Evolutionary conservation across 2,329 filamentous ascomycete species (phyloP).

Genomic region (Celoporthe dispersa): DNA sequence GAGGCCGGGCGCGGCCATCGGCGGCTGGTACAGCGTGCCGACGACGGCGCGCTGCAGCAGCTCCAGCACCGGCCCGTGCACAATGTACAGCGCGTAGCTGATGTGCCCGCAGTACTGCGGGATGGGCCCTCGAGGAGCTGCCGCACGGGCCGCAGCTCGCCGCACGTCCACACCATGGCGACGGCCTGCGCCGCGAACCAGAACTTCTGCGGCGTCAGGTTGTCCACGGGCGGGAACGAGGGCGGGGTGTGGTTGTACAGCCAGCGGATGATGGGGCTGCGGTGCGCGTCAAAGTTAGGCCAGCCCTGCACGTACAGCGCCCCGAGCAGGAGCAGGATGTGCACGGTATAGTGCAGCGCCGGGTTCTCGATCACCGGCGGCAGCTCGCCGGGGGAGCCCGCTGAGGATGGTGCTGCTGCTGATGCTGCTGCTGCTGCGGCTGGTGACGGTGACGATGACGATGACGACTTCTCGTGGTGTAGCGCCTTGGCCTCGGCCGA

Average conservation of each 20-base stretch:
- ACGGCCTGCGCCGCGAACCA: slow-evolving; percentile 44
- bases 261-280: slow-evolving; percentile 40
- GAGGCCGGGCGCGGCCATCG: slow-evolving; percentile 32
- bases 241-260: slow-evolving; percentile 41
- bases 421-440: neutral
- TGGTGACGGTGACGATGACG: neutral
- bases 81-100: slow-evolving; percentile 62
- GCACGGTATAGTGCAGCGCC: slow-evolving; percentile 30
- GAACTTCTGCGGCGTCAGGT: slow-evolving; percentile 42
- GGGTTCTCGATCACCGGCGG: slow-evolving; percentile 25
- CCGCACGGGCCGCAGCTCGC: slow-evolving; percentile 41
- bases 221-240: slow-evolving; percentile 40
- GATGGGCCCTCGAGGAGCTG: slow-evolving; percentile 49
- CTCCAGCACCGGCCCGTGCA: slow-evolving; percentile 57
- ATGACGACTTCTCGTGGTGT: slow-evolving; percentile 22
- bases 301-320: slow-evolving; percentile 45
- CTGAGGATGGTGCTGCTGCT: slow-evolving; percentile 12
- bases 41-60: slow-evolving; percentile 40
- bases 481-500: slow-evolving; percentile 33
- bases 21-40: slow-evolving; percentile 34
- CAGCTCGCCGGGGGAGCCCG: slow-evolving; percentile 18
- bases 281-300: slow-evolving; percentile 43
- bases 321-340: slow-evolving; percentile 36
- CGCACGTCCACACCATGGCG: slow-evolving; percentile 44
- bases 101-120: slow-evolving; percentile 61